phyloP scores from a whole-genome alignment of 495 filamentous ascomycete genomes.

The Aspergillus sparsus region DNA sequence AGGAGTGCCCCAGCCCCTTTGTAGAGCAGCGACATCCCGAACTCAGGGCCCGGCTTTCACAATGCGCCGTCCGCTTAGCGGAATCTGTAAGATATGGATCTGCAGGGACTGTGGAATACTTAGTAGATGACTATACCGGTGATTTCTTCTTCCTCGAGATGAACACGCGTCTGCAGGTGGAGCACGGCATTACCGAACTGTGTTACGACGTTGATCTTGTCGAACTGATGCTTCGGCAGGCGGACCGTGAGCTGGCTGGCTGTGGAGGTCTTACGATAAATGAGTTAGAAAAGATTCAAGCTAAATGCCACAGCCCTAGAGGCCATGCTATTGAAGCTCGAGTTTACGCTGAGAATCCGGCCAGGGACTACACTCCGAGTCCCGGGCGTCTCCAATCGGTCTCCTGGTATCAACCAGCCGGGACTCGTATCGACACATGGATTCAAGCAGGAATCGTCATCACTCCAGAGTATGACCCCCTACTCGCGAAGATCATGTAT shows the following conservation, averaged over 20 bases:
- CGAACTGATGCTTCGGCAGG: slow-evolving; percentile 54
- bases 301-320: slow-evolving; percentile 30
- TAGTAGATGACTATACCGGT: no score
- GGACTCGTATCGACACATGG: slow-evolving; percentile 61
- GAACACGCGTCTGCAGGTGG: no score
- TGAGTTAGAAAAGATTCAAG: slow-evolving; percentile 14
- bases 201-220: slow-evolving; percentile 60
- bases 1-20: slow-evolving; percentile 52
- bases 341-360: slow-evolving; percentile 62
- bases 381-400: slow-evolving; percentile 59
- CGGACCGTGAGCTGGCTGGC: slow-evolving; percentile 29
- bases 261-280: slow-evolving; percentile 13
- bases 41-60: slow-evolving; percentile 47
- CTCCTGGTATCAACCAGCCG: slow-evolving; percentile 42
- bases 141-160: no score
- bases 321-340: slow-evolving; percentile 59
- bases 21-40: slow-evolving; percentile 35
- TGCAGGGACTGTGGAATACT: slow-evolving; percentile 64
- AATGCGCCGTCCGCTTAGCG: slow-evolving; percentile 49
- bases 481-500: slow-evolving; percentile 61
- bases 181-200: no score
- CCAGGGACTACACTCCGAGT: slow-evolving; percentile 53
- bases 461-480: slow-evolving; percentile 58
- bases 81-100: slow-evolving; percentile 55
- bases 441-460: slow-evolving; percentile 54